Conservation (phyloP, 2,329 filamentous ascomycete species). For the Chaetomiaceae sp. region DNA sequence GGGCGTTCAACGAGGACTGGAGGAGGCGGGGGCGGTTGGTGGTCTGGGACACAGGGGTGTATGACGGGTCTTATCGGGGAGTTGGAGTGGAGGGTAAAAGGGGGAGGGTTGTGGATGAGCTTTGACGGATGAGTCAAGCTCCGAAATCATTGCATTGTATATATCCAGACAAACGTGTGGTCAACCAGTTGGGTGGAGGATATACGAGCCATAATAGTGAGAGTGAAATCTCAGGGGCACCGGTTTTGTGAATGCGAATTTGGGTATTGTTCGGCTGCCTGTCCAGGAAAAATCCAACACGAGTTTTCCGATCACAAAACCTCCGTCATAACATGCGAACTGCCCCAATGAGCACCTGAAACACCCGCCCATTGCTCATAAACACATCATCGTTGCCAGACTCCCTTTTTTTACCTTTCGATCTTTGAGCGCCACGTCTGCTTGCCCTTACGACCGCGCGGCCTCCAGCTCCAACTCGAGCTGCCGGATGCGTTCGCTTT, state of each 20-base stretch:
- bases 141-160: not conserved
- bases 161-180: no score
- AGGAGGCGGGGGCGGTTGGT: slow-evolving; percentile 53
- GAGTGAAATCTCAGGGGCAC: no score
- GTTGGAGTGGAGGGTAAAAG: not conserved
- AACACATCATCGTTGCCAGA: slow-evolving; percentile 10
- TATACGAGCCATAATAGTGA: no score
- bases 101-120: not conserved
- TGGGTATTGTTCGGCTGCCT: slow-evolving; percentile 15
- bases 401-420: not conserved
- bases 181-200: no score
- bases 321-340: not conserved
- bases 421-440: not conserved
- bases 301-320: slow-evolving; percentile 3
- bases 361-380: slow-evolving; percentile 11
- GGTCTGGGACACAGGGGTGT: slow-evolving; percentile 53
- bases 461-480: slow-evolving; percentile 64
- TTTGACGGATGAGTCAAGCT: not conserved
- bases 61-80: slow-evolving; percentile 10
- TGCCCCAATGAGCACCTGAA: not conserved
- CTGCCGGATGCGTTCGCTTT: slow-evolving; percentile 64
- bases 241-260: no score
- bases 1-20: slow-evolving; percentile 59
- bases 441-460: slow-evolving; percentile 46
- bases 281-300: slow-evolving; percentile 11